Conservation (phyloP, 176 grass and related monocot genomes). For the Alloteropsis semialata region DNA sequence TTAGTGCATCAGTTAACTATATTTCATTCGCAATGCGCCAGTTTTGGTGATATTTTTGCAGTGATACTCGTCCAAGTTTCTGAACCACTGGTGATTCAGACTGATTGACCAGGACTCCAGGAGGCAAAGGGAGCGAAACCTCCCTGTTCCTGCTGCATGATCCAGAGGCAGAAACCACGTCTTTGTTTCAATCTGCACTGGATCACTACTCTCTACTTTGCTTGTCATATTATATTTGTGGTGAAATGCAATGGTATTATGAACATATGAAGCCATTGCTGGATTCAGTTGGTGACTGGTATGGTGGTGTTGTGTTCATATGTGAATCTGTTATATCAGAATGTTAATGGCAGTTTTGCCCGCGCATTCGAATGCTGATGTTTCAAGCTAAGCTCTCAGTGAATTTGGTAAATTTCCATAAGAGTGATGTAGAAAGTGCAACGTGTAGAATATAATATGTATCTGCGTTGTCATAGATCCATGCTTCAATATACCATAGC, state of each 20-base stretch:
- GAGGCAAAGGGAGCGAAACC: background rate
- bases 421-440: too few species aligned
- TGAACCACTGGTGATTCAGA: background rate
- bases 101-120: background rate
- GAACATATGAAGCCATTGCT: background rate
- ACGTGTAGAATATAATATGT: too few species aligned
- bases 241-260: background rate
- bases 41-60: background rate
- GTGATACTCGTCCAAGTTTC: background rate
- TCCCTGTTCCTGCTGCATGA: background rate
- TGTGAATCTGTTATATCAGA: conserved; percentile 1
- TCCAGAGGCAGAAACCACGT: background rate
- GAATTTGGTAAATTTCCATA: background rate
- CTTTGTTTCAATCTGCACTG: too few species aligned
- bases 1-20: too few species aligned
- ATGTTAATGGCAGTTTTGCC: background rate
- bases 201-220: too few species aligned
- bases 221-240: background rate
- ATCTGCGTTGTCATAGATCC: too few species aligned
- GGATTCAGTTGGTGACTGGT: background rate
- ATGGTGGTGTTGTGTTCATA: background rate
- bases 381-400: background rate
- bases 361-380: background rate
- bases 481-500: too few species aligned
- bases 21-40: background rate